Percentiles rank a stretch among this genome's conserved stretches.
phyloP scores from a whole-genome alignment of 305 asterid genomes.

The Fraxinus nigra region DNA sequence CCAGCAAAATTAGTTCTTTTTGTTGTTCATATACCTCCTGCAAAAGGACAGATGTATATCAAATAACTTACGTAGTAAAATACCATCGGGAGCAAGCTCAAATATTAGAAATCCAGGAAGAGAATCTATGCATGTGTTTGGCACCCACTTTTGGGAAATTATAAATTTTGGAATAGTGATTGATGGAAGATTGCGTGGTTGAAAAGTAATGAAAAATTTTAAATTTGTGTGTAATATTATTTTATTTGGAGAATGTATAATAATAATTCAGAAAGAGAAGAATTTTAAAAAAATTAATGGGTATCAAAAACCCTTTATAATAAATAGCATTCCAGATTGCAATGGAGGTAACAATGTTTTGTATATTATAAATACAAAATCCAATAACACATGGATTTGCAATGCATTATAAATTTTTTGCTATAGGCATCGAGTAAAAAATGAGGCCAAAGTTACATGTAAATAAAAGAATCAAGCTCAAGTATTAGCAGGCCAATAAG shows the following conservation, averaged over 20 bases:
- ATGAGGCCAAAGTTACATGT: neutral
- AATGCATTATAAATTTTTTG: neutral
- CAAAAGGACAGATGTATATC: constrained; percentile 19
- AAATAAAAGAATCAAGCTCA: neutral
- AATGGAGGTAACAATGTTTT: neutral
- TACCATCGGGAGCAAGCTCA: neutral
- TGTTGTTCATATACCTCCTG: constrained; percentile 96
- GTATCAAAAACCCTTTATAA: neutral
- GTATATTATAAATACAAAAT: neutral
- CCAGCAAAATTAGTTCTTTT: constrained; percentile 78
- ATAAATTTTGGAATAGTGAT: no score
- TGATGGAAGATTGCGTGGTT: no score
- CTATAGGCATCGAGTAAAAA: neutral
- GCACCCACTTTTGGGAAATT: no score
- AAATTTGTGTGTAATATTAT: no score
- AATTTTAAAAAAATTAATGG: no score
- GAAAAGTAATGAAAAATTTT: no score
- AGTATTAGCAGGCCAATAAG: constrained; percentile 11
- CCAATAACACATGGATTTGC: neutral
- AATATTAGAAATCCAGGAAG: neutral
- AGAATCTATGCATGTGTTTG: neutral
- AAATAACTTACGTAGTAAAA: neutral
- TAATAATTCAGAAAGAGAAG: no score
- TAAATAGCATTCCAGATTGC: neutral
- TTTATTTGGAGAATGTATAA: no score